Evolutionary conservation across 306 rosid genomes (phyloP).

Genomic region (Citrullus mucosospermus): DNA sequence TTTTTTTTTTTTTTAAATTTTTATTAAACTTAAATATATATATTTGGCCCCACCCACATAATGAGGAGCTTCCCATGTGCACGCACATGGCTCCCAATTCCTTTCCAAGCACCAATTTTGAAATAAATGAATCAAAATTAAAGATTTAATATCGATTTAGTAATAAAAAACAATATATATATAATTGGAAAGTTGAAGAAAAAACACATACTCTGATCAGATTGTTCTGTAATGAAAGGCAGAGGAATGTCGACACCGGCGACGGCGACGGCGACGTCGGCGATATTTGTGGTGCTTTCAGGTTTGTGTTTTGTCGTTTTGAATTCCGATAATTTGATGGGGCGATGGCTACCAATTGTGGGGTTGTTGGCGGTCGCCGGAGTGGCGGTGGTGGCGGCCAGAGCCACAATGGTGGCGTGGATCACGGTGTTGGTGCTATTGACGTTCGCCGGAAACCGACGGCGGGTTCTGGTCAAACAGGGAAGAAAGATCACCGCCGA

Average conservation of each 20-base stretch:
- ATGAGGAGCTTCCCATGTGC: constrained; percentile 35
- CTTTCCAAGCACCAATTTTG: constrained; percentile 4
- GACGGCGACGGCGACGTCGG: neutral
- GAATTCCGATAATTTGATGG: neutral
- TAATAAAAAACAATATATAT: neutral
- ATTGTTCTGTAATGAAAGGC: neutral
- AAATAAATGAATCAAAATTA: neutral
- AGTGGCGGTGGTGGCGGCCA: constrained; percentile 17
- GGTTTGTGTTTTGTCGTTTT: neutral
- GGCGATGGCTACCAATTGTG: constrained; percentile 6
- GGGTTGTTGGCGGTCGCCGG: neutral
- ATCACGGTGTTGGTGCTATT: constrained; percentile 55
- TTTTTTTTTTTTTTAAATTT: too few species aligned
- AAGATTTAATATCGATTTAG: neutral
- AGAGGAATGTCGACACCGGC: neutral
- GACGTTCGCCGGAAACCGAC: constrained; percentile 40
- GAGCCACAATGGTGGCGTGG: constrained; percentile 50
- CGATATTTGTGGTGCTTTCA: neutral
- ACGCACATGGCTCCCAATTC: constrained; percentile 33
- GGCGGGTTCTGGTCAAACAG: constrained; percentile 32
- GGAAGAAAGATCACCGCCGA: constrained; percentile 41
- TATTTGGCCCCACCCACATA: too few species aligned
- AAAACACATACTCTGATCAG: neutral
- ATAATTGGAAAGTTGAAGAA: neutral
- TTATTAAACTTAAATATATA: too few species aligned